A percentile compares a stretch with the other conserved stretches of the same genome.
phyloP scores from a whole-genome alignment of 2,329 filamentous ascomycete species.

The Alternaria dauci region DNA sequence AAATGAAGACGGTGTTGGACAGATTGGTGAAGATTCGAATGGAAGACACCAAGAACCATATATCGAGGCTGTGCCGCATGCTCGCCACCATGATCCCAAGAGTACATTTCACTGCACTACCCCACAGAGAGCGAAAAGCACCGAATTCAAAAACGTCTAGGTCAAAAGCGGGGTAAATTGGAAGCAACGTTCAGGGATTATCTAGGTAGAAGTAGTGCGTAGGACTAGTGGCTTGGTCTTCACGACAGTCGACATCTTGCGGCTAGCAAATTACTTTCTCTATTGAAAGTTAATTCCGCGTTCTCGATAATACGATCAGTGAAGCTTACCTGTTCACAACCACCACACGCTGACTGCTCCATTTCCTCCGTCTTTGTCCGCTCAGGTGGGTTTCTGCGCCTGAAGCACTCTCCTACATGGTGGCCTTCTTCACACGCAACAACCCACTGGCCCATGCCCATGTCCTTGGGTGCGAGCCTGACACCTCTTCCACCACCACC shows the following conservation, averaged over 20 bases:
- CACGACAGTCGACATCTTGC: constrained; percentile 2
- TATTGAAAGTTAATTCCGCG: background rate
- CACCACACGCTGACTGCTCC: background rate
- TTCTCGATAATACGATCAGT: background rate
- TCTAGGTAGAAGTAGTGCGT: background rate
- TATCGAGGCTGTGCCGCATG: background rate
- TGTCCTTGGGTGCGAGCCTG: constrained; percentile 65
- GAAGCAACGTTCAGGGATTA: background rate
- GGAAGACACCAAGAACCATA: background rate
- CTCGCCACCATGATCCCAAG: background rate
- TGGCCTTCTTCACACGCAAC: constrained; percentile 70
- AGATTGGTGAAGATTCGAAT: background rate
- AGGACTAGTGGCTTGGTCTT: constrained; percentile 3
- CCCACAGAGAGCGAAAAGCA: background rate
- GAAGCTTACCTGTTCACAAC: background rate
- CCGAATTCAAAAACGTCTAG: background rate
- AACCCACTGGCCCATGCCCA: constrained; percentile 78
- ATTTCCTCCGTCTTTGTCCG: constrained; percentile 13
- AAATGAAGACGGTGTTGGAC: background rate
- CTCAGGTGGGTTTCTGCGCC: constrained; percentile 48
- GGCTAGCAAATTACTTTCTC: background rate
- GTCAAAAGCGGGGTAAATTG: background rate
- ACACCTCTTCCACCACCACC: constrained; percentile 79
- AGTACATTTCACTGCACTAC: background rate
- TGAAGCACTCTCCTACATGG: constrained; percentile 73